Percentiles rank a stretch among this genome's conserved stretches.
Conservation (phyloP, 2,329 filamentous ascomycete genomes). For the Cladophialophora chaetospira region DNA sequence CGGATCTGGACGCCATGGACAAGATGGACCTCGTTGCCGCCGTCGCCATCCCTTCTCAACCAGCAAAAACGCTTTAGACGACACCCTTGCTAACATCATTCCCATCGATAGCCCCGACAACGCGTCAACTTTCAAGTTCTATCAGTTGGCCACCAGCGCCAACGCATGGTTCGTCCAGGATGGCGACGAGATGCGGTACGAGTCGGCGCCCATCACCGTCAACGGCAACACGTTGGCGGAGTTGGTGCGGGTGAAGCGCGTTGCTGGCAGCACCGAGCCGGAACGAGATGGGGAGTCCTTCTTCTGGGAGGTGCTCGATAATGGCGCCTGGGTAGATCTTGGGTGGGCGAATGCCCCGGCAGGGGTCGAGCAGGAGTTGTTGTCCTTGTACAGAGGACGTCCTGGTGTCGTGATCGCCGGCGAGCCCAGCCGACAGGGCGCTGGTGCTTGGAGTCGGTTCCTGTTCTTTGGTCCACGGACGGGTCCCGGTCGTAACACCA, state of each 20-base stretch:
- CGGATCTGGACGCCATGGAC: neutral
- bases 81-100: neutral
- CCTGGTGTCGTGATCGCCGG: too few relatives aligned
- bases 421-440: neutral
- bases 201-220: neutral
- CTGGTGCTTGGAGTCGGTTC: neutral
- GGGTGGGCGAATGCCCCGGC: too few relatives aligned
- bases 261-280: neutral
- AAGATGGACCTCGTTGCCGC: neutral
- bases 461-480: neutral
- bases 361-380: too few relatives aligned
- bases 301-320: neutral
- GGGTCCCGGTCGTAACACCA: too few relatives aligned
- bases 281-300: neutral
- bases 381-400: too few relatives aligned
- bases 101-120: neutral
- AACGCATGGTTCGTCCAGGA: neutral
- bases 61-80: too few relatives aligned
- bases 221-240: neutral
- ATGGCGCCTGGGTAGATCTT: too few relatives aligned
- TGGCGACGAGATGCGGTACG: neutral
- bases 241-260: neutral
- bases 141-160: neutral
- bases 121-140: neutral
- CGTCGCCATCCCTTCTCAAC: neutral